phyloP scores from a whole-genome alignment of 495 filamentous ascomycete genomes.

The Hypoxylon subgilvum region DNA sequence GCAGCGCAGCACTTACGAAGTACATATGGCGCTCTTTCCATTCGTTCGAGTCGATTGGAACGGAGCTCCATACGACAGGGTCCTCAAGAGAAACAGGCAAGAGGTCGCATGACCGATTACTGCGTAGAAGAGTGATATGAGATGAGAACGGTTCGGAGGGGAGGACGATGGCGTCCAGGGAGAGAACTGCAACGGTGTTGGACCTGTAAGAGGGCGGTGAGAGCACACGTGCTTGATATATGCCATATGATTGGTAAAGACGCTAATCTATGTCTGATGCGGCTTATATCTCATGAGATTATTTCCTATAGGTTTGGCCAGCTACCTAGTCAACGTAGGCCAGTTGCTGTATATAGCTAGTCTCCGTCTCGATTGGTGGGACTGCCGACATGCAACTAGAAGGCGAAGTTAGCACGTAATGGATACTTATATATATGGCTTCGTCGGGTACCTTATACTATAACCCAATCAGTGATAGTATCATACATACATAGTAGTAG shows the following conservation, averaged over 20 bases:
- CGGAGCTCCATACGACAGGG: constrained; percentile 1
- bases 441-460: too few species aligned
- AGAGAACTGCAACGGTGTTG: constrained; percentile 2
- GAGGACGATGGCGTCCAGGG: constrained; percentile 18
- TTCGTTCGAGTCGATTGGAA: constrained; percentile 10
- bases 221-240: constrained; percentile 26
- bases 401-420: too few species aligned
- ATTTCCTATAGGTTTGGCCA: too few species aligned
- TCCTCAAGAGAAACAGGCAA: constrained; percentile 18
- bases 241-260: constrained; percentile 18
- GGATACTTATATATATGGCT: too few species aligned
- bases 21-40: background rate
- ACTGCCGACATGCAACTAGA: too few species aligned
- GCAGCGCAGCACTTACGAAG: constrained; percentile 10
- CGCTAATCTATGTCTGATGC: constrained; percentile 13
- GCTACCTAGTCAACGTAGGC: too few species aligned
- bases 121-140: constrained; percentile 6
- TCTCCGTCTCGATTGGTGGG: too few species aligned
- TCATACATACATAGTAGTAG: too few species aligned
- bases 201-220: constrained; percentile 33
- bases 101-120: constrained; percentile 26
- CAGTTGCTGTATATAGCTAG: background rate
- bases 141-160: background rate
- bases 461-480: constrained; percentile 10
- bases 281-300: constrained; percentile 11